Percentiles rank a stretch among this genome's conserved stretches.
These are phyloP conservation scores for Halophytophthora batemanensis DNA, from an alignment of 352 stramenopile species.

Conservation along the genomic window DNA sequence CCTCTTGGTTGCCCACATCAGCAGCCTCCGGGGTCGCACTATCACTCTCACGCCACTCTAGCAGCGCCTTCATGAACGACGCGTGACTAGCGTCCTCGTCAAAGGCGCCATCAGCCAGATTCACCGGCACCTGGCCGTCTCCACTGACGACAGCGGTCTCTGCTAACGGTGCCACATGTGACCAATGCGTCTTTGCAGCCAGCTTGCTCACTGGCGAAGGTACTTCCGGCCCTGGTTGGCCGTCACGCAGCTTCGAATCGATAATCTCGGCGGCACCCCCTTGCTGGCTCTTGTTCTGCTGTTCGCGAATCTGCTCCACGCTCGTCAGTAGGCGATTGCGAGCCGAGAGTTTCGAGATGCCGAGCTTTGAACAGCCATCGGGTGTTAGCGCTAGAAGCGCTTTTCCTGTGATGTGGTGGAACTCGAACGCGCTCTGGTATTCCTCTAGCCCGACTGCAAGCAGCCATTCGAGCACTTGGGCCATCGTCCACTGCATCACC, in stretches of 20 bases:
- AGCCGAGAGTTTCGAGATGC: slow-evolving; percentile 48
- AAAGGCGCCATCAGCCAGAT: slow-evolving; percentile 75
- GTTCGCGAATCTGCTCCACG: slow-evolving; percentile 44
- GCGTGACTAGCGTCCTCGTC: slow-evolving; percentile 68
- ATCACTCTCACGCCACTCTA: slow-evolving; percentile 68
- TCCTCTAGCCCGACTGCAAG: slow-evolving; percentile 53
- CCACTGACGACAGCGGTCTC: slow-evolving; percentile 22
- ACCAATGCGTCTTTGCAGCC: slow-evolving; percentile 50
- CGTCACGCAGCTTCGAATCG: slow-evolving; percentile 53
- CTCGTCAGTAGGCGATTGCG: slow-evolving; percentile 58
- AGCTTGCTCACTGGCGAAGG: slow-evolving; percentile 23
- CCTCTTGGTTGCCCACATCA: slow-evolving; percentile 23
- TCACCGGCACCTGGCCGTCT: slow-evolving; percentile 43
- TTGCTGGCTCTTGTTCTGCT: slow-evolving; percentile 3
- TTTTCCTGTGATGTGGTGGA: slow-evolving; percentile 65
- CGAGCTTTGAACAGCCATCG: slow-evolving; percentile 47
- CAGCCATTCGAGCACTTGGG: slow-evolving; percentile 69
- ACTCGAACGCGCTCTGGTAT: slow-evolving; percentile 69
- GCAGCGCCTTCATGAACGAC: slow-evolving; percentile 76
- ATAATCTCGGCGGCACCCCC: slow-evolving; percentile 40
- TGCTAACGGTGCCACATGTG: slow-evolving; percentile 54
- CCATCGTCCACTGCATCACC: slow-evolving; percentile 46
- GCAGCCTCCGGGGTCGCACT: slow-evolving; percentile 10
- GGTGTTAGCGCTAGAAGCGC: slow-evolving; percentile 42
- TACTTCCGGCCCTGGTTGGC: slow-evolving; percentile 22